phyloP scores from a whole-genome alignment of 2,329 filamentous ascomycete genomes.

The Waltergamsia citrina region DNA sequence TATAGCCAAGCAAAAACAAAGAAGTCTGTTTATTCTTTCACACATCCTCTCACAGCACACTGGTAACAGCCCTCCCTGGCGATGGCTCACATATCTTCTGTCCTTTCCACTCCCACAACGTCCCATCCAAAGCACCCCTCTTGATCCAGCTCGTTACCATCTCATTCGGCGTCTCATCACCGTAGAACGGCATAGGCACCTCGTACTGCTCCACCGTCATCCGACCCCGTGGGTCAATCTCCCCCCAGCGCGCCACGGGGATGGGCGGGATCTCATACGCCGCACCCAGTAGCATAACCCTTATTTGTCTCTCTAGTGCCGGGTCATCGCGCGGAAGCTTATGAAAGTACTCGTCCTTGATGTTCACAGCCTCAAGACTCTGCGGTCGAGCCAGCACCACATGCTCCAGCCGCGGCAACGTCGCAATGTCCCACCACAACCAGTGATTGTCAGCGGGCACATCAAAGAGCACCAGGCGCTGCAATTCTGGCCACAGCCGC shows the following conservation, averaged over 20 bases:
- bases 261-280: conserved; percentile 11
- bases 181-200: conserved; percentile 27
- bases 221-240: conserved; percentile 22
- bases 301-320: conserved; percentile 15
- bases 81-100: too few relatives aligned
- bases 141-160: conserved; percentile 31
- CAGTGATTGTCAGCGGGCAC: conserved; percentile 23
- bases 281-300: conserved; percentile 21
- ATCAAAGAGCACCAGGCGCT: conserved; percentile 31
- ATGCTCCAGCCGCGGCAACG: conserved; percentile 24
- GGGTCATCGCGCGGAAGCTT: conserved; percentile 16
- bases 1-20: too few relatives aligned
- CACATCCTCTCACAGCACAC: too few relatives aligned
- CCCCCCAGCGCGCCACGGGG: conserved; percentile 18
- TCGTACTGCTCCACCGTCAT: conserved; percentile 28
- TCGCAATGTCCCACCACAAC: conserved; percentile 28
- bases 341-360: conserved; percentile 31
- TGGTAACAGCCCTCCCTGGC: too few relatives aligned
- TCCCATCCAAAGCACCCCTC: conserved; percentile 27
- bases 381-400: conserved; percentile 31
- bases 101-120: conserved; percentile 24
- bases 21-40: too few relatives aligned
- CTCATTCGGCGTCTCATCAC: conserved; percentile 23
- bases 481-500: conserved; percentile 31
- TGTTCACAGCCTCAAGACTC: conserved; percentile 18